phyloP scores from a whole-genome alignment of 805 yeast species.

The Diddensiella caesifluorescens region DNA sequence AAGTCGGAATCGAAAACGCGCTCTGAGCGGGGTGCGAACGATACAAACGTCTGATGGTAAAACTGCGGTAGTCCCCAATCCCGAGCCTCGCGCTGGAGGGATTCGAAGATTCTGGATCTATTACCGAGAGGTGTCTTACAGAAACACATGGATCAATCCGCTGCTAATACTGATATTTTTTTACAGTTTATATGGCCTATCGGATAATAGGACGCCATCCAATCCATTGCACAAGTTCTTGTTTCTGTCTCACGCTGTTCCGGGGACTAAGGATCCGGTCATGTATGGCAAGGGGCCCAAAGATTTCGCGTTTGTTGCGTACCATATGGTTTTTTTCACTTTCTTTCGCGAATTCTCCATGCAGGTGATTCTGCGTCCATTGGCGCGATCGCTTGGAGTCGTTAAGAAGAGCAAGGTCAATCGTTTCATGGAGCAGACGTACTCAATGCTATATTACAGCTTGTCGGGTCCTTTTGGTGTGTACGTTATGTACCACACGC shows the following conservation, averaged over 20 bases:
- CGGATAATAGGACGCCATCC: slow-evolving; percentile 51
- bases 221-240: slow-evolving; percentile 64
- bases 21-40: slow-evolving; percentile 22
- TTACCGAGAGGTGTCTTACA: slow-evolving; percentile 50
- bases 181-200: slow-evolving; percentile 36
- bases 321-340: slow-evolving; percentile 81
- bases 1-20: slow-evolving; percentile 34
- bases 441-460: slow-evolving; percentile 76
- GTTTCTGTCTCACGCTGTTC: slow-evolving; percentile 57
- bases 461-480: slow-evolving; percentile 80
- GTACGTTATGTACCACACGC: slow-evolving; percentile 77
- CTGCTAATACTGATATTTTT: slow-evolving; percentile 43
- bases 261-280: slow-evolving; percentile 42
- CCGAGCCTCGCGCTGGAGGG: slow-evolving; percentile 6
- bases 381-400: slow-evolving; percentile 54
- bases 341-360: slow-evolving; percentile 85
- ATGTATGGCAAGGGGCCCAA: slow-evolving; percentile 80
- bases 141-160: slow-evolving; percentile 70
- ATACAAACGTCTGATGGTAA: slow-evolving; percentile 5
- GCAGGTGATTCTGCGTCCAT: slow-evolving; percentile 74
- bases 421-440: slow-evolving; percentile 91
- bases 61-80: slow-evolving; percentile 2
- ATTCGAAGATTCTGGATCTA: slow-evolving; percentile 45
- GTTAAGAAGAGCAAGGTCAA: slow-evolving; percentile 50
- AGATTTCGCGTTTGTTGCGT: slow-evolving; percentile 75